Evolutionary conservation across 225 moss, liverwort and hornwort genomes (phyloP).

Genomic region (Lunularia cruciata): DNA sequence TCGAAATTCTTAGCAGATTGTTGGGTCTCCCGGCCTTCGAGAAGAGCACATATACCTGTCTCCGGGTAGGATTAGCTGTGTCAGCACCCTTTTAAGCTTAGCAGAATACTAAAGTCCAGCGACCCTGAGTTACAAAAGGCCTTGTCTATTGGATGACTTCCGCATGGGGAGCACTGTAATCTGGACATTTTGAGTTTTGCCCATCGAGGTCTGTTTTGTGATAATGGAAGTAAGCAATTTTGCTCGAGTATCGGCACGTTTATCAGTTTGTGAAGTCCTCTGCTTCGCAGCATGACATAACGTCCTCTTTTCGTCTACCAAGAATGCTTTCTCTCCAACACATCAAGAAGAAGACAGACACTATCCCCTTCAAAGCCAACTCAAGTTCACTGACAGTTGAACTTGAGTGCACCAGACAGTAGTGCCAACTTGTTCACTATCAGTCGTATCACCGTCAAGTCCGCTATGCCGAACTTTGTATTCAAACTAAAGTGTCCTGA

Average conservation of each 20-base stretch:
- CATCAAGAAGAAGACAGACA: too few relatives aligned
- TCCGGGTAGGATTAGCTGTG: background rate
- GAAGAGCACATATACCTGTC: background rate
- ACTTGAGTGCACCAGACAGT: too few relatives aligned
- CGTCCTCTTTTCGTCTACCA: too few relatives aligned
- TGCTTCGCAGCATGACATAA: too few relatives aligned
- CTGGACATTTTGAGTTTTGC: conserved; percentile 16
- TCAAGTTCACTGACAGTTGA: too few relatives aligned
- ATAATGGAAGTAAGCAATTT: conserved; percentile 23
- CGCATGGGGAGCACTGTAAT: background rate
- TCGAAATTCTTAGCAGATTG: conserved; percentile 21
- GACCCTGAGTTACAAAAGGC: conserved; percentile 16
- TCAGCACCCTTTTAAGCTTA: conserved; percentile 25
- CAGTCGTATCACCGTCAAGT: too few relatives aligned
- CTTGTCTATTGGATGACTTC: background rate
- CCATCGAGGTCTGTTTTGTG: conserved; percentile 16
- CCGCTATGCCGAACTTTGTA: too few relatives aligned
- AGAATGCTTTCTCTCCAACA: too few relatives aligned
- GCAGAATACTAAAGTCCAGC: conserved; percentile 19
- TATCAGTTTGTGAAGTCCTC: background rate
- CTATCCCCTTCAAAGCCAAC: too few relatives aligned
- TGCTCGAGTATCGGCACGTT: conserved; percentile 12
- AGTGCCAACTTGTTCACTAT: too few relatives aligned
- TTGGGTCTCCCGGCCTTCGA: background rate
- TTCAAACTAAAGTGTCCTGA: too few relatives aligned